Conservation (phyloP, 768 basidiomycete species). For the Tulasnella sp. region DNA sequence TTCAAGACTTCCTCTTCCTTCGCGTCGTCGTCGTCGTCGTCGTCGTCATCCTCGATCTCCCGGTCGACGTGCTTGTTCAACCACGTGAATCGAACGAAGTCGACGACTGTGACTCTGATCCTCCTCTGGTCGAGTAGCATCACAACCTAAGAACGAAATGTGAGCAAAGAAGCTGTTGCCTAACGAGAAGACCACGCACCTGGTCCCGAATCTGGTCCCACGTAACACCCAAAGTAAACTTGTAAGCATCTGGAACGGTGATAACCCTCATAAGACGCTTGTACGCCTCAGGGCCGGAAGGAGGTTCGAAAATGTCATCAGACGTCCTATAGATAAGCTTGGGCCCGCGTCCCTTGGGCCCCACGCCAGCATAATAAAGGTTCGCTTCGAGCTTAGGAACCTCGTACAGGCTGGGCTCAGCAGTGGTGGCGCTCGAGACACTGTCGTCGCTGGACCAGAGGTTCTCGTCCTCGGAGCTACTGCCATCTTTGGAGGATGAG, state of each 20-base stretch:
- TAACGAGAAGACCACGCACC: constrained; percentile 29
- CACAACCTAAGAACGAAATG: constrained; percentile 29
- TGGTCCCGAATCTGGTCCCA: constrained; percentile 28
- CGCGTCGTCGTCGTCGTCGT: not conserved
- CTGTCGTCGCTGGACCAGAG: constrained; percentile 10
- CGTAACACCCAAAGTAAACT: constrained; percentile 25
- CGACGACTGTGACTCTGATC: constrained; percentile 19
- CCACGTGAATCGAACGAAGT: constrained; percentile 28
- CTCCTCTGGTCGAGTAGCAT: constrained; percentile 22
- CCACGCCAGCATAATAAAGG: constrained; percentile 28
- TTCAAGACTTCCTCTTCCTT: not conserved
- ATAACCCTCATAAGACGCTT: constrained; percentile 26
- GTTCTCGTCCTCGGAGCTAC: constrained; percentile 10
- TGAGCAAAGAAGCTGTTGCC: constrained; percentile 25
- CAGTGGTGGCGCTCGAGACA: constrained; percentile 13
- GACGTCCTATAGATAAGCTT: constrained; percentile 31
- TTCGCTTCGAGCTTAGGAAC: constrained; percentile 26
- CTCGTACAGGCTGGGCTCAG: constrained; percentile 19
- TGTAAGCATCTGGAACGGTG: constrained; percentile 24
- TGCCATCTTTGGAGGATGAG: constrained; percentile 12
- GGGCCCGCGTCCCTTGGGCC: constrained; percentile 26
- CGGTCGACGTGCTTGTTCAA: constrained; percentile 19
- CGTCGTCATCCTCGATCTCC: constrained; percentile 19
- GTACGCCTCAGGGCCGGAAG: constrained; percentile 26
- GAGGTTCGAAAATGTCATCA: constrained; percentile 25